Conservation (phyloP, 192 early-diverging fungal genomes). For the Paraglomus occultum region DNA sequence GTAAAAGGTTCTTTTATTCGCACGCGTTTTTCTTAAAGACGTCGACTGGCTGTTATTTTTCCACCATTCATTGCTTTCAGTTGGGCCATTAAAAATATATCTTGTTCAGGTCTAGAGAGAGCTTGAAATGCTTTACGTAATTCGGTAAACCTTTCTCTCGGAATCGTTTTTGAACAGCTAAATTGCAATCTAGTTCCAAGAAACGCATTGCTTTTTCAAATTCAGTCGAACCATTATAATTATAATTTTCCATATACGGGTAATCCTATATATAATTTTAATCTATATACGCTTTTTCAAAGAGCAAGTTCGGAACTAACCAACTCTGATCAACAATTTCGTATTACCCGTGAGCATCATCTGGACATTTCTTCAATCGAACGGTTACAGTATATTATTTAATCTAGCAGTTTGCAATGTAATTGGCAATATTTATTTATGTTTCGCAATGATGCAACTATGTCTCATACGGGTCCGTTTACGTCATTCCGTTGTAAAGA, state of each 20-base stretch:
- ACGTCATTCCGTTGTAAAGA: too few species aligned
- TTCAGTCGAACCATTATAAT: neutral
- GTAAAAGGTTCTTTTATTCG: neutral
- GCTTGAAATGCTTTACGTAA: neutral
- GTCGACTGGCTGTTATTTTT: neutral
- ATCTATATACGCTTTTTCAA: too few species aligned
- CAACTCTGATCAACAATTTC: too few species aligned
- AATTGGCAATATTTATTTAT: too few species aligned
- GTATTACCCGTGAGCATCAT: too few species aligned
- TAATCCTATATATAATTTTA: slow-evolving; percentile 10
- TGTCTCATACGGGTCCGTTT: too few species aligned
- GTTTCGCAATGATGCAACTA: too few species aligned
- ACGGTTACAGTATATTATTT: too few species aligned
- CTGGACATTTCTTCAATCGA: too few species aligned
- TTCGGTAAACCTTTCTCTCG: slow-evolving; percentile 17
- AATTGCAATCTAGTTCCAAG: neutral
- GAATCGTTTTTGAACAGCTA: slow-evolving; percentile 1
- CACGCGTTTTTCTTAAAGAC: neutral
- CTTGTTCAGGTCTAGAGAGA: slow-evolving; percentile 6
- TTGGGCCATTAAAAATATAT: neutral
- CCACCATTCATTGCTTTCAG: neutral
- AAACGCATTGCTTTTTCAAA: slow-evolving; percentile 12
- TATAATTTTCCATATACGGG: slow-evolving; percentile 4
- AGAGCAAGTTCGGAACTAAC: too few species aligned
- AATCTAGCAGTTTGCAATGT: too few species aligned